Conservation (phyloP, 2,329 filamentous ascomycete species). For the Clonostachys solani region DNA sequence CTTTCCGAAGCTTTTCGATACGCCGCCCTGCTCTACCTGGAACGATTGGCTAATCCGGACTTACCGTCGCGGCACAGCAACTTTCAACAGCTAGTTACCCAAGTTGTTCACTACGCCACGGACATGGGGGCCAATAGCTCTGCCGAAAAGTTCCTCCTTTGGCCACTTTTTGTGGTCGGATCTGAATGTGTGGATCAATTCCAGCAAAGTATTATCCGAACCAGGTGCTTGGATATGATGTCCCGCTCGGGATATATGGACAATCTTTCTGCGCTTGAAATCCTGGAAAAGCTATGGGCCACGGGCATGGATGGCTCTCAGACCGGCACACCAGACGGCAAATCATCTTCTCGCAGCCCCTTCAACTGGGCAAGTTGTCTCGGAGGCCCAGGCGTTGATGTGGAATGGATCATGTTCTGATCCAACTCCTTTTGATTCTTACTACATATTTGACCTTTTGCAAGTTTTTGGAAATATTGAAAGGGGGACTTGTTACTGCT, state of each 20-base stretch:
- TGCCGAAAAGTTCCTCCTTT: slow-evolving; percentile 85
- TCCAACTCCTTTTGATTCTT: background rate
- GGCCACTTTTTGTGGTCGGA: slow-evolving; percentile 88
- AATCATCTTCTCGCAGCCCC: slow-evolving; percentile 37
- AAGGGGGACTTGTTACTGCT: no score
- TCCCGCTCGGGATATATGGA: slow-evolving; percentile 89
- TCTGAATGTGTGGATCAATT: slow-evolving; percentile 82
- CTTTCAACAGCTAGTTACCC: slow-evolving; percentile 79
- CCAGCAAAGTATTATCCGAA: slow-evolving; percentile 74
- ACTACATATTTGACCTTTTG: no score
- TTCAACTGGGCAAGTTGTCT: slow-evolving; percentile 57
- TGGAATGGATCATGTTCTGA: slow-evolving; percentile 66
- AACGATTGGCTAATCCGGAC: slow-evolving; percentile 76
- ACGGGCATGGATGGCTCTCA: slow-evolving; percentile 40
- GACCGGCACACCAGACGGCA: slow-evolving; percentile 19
- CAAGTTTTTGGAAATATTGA: no score
- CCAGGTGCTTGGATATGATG: slow-evolving; percentile 82
- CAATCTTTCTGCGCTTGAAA: slow-evolving; percentile 80
- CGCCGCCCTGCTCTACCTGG: slow-evolving; percentile 82
- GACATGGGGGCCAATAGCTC: slow-evolving; percentile 68
- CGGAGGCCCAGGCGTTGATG: slow-evolving; percentile 49
- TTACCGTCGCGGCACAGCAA: slow-evolving; percentile 69
- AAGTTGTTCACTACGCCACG: slow-evolving; percentile 79
- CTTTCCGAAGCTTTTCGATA: slow-evolving; percentile 90
- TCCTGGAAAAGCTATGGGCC: slow-evolving; percentile 81